Base-by-base conservation (phyloP, 75 land plant species). In the Pinus tabuliformis region DNA sequence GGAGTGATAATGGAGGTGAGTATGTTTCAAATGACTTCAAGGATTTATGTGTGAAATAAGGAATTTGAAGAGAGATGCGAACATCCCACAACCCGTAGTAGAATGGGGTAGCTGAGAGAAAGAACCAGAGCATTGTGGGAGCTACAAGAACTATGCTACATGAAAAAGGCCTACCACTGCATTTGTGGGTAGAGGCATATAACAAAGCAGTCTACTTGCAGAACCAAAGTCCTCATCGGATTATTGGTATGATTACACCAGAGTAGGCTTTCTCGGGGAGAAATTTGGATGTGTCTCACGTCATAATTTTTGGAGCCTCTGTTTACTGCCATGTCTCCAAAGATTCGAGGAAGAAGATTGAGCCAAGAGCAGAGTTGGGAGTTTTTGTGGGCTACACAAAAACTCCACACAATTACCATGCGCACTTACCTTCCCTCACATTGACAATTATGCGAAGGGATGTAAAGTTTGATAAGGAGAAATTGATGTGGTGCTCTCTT, bases 1-100 rank as follows among this genome's bases (percentile, higher is more conserved):
- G 76, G 14, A 22, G 11, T 15, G 76, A 75, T 20, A 75, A 59
- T 58, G 64, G 76, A 58, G 76, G 61, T 14, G 64, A 75, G 61
- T 75, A 3, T 22, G 11, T 16, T 3, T 75, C 76, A 1, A 28
- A 30, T 15, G 8, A 16, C 4, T 75, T 75, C 26, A 42, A 58
- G 12, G 15, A 57, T 11, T 59, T 59, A 4, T 73, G 64, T 59
- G 26, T 22, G 6, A 28, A 57, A 28, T 21, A 26, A 58, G 26
- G 76, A 7, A 75, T 75, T 22, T 3, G 28, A 11, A 18, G 59
- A 28, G 30, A 75, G 33, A 59, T 18, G 17, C 59, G 4, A 3
- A 33, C 76, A 3, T 58, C 76, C 14, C 18, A 75, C n/a, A 59
- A 26, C 20, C 76, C 76, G 8, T 45, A 18, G 18, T 58, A 73